Conservation (phyloP, 352 stramenopile genomes). For the Globisporangium paddicum region DNA sequence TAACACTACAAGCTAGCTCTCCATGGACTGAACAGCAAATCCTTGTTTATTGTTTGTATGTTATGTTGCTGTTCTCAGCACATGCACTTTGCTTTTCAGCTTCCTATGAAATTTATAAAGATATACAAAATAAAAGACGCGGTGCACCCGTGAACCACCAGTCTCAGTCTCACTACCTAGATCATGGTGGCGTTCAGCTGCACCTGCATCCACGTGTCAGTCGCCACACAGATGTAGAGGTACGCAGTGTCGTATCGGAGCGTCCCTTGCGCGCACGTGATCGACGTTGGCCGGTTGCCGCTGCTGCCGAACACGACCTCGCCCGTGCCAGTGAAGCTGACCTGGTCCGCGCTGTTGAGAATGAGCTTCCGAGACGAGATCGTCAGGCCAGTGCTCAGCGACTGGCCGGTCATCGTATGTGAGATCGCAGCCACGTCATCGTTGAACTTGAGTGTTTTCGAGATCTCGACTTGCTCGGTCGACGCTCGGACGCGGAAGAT, state of each 20-base stretch:
- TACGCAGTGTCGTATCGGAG: slow-evolving; percentile 23
- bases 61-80: neutral
- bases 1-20: neutral
- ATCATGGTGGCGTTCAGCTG: neutral
- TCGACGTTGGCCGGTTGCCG: slow-evolving; percentile 9
- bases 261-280: slow-evolving; percentile 22
- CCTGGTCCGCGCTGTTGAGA: slow-evolving; percentile 9
- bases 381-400: slow-evolving; percentile 20
- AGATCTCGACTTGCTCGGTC: slow-evolving; percentile 20
- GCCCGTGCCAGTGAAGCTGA: slow-evolving; percentile 15
- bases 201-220: slow-evolving; percentile 13
- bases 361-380: slow-evolving; percentile 36
- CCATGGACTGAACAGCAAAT: too few species aligned
- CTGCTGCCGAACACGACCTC: slow-evolving; percentile 16
- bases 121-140: slow-evolving; percentile 2
- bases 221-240: slow-evolving; percentile 32
- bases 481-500: slow-evolving; percentile 30
- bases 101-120: neutral
- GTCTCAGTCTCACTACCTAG: neutral
- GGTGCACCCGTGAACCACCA: too few species aligned
- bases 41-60: too few species aligned
- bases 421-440: slow-evolving; percentile 23
- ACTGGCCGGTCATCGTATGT: slow-evolving; percentile 16
- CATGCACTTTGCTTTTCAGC: neutral
- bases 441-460: slow-evolving; percentile 25